Conservation (phyloP, 1,284 basidiomycete genomes). For the Peniophora sp. region DNA sequence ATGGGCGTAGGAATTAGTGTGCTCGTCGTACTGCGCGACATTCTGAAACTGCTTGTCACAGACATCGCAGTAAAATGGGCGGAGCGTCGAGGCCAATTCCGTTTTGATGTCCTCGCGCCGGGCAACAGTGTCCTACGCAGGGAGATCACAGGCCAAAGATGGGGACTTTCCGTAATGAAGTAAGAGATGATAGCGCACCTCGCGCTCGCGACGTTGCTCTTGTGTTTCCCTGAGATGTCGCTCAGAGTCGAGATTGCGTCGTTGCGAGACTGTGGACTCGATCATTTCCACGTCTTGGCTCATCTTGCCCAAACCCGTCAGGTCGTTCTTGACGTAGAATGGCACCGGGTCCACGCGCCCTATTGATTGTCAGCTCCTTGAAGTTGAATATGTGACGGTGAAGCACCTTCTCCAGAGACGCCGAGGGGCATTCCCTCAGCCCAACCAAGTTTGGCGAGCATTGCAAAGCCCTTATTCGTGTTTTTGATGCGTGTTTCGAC, state of each 20-base stretch:
- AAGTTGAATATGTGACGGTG: conserved; percentile 1
- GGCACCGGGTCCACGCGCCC: conserved; percentile 76
- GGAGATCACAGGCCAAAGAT: conserved; percentile 3
- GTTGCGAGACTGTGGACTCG: conserved; percentile 73
- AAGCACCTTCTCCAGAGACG: conserved; percentile 61
- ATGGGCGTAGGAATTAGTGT: conserved; percentile 78
- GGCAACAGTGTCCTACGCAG: conserved; percentile 53
- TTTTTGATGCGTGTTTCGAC: conserved; percentile 71
- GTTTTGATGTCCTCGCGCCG: conserved; percentile 55
- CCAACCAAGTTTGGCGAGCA: conserved; percentile 78
- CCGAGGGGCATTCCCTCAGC: conserved; percentile 69
- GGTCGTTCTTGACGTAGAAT: conserved; percentile 68
- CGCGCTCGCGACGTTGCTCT: conserved; percentile 61
- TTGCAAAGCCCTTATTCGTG: conserved; percentile 69
- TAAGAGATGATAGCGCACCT: conserved; percentile 34
- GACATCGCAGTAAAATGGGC: conserved; percentile 69
- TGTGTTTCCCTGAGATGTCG: conserved; percentile 70
- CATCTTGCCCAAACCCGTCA: conserved; percentile 69
- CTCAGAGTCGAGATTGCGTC: conserved; percentile 70
- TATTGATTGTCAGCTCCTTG: conserved; percentile 18
- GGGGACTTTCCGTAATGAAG: conserved; percentile 2
- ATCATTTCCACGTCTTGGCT: conserved; percentile 74
- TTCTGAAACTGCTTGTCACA: conserved; percentile 82
- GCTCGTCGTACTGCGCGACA: conserved; percentile 77
- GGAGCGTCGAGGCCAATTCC: conserved; percentile 59